Evolutionary conservation across 1,284 basidiomycete species (phyloP).

Genomic region (Fistulinella cinereoalba): DNA sequence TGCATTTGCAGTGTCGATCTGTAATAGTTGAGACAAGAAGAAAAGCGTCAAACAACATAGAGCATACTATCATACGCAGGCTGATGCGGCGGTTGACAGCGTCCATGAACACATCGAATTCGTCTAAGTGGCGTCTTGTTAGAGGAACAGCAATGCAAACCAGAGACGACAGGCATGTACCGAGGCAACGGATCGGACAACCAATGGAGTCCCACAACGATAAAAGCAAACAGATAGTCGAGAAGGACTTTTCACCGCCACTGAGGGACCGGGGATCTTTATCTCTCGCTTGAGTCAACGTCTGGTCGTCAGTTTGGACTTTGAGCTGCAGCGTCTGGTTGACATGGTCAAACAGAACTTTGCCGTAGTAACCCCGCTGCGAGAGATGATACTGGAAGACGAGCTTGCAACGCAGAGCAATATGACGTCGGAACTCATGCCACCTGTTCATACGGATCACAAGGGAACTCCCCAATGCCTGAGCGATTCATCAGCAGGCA

Average conservation of each 20-base stretch:
- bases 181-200: conserved; percentile 91
- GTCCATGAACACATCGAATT: conserved; percentile 97
- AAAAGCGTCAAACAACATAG: not conserved
- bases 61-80: conserved; percentile 85
- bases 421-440: conserved; percentile 84
- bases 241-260: conserved; percentile 97
- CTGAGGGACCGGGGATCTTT: conserved; percentile 83
- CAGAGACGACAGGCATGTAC: conserved; percentile 46
- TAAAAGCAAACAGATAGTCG: conserved; percentile 90
- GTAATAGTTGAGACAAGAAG: conserved; percentile 7
- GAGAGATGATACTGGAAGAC: conserved; percentile 82
- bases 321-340: conserved; percentile 65
- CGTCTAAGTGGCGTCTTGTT: conserved; percentile 50
- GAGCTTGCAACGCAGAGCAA: conserved; percentile 81
- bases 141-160: not conserved
- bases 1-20: conserved; percentile 84
- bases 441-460: conserved; percentile 68
- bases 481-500: conserved; percentile 6
- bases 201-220: conserved; percentile 95
- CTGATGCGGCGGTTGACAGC: conserved; percentile 88
- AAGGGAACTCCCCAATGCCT: conserved; percentile 67
- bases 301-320: conserved; percentile 79
- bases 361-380: conserved; percentile 83
- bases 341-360: conserved; percentile 82
- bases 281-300: conserved; percentile 57